Evolutionary conservation across 1,139 yeast species (phyloP), one percentile per base, ranked within the genome.

Genomic region (Debaryomycetaceae sp.): DNA sequence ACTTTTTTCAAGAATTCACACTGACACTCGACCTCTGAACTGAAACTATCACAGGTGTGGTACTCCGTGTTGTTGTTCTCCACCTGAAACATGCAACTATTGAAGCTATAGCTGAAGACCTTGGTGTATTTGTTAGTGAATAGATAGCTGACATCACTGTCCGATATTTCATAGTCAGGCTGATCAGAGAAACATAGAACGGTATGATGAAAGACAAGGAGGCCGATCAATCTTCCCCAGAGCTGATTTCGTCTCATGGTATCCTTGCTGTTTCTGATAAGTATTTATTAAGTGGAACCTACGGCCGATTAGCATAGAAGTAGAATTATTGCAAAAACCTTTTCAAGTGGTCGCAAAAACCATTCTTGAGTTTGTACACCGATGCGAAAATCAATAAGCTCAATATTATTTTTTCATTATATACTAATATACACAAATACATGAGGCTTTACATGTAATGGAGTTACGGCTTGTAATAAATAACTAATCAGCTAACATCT

Each of bases 1-100:
- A 48, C 47, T 6, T 38, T 39, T 37, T 24, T 33, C 33, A 46
- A 42, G 38, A 46, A 42, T 5, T 30, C 17, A 22, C 51, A 48
- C n/a, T 38, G 40, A 22, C 44, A 42, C 4, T 9, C 27, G 3
- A 6, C 27, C 7, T 42, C 37, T 13, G 40, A 27, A 13, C 37
- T 30, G 34, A 44, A 46, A 2, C 35, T 36, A 6, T 17, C 33
- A 27, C 45, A 42, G 5, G 39, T 24, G 13, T 42, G 45, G 39
- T 38, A 46, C 5, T 17, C 13, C 8, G 23, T 5, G 13, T 34
- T 38, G 5, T 36, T 30, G 0, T 27, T 38, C 27, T 43, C 49
- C 6, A 45, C 35, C n/a, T 38, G 30, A 11, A 34, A 24, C 46
- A 48, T 46, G 38, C 49, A 48, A n/a, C 37, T 8, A 11, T 40